A percentile compares a stretch with the other conserved stretches of the same genome.
Evolutionary conservation across 208 protist species (phyloP).

Genomic region (Trypanosoma theileri): DNA sequence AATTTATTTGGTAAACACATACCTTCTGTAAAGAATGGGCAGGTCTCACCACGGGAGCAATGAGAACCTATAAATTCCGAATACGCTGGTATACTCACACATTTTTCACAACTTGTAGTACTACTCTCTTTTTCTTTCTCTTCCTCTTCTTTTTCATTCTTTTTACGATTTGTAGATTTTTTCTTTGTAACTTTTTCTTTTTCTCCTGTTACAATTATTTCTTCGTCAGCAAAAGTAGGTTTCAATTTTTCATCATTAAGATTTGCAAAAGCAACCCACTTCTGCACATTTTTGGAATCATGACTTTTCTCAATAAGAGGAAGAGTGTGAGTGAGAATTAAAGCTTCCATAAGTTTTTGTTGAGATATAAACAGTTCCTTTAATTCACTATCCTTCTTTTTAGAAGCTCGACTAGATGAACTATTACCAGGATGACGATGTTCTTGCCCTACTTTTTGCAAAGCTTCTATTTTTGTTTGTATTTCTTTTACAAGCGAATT

Average conservation of each 20-base stretch:
- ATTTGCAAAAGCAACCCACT: constrained; percentile 43
- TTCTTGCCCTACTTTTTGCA: constrained; percentile 28
- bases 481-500: constrained; percentile 28
- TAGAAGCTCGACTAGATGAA: constrained; percentile 31
- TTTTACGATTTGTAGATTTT: constrained; percentile 19
- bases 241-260: constrained; percentile 19
- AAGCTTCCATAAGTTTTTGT: constrained; percentile 65
- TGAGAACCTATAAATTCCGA: constrained; percentile 62
- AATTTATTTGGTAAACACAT: constrained; percentile 80
- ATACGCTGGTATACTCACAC: constrained; percentile 38
- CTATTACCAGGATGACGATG: constrained; percentile 38
- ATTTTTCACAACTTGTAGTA: constrained; percentile 2
- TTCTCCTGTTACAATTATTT: constrained; percentile 5
- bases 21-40: constrained; percentile 83
- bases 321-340: constrained; percentile 68
- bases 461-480: constrained; percentile 27
- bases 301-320: constrained; percentile 43
- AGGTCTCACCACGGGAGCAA: constrained; percentile 71
- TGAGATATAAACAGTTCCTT: constrained; percentile 62
- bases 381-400: constrained; percentile 51
- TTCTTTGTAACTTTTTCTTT: constrained; percentile 18
- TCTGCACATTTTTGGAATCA: constrained; percentile 30
- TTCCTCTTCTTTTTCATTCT: constrained; percentile 3
- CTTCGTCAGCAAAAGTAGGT: constrained; percentile 28
- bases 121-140: constrained; percentile 9